Evolutionary conservation across 768 basidiomycete genomes (phyloP).

Genomic region (Phanerochaete carnosa): DNA sequence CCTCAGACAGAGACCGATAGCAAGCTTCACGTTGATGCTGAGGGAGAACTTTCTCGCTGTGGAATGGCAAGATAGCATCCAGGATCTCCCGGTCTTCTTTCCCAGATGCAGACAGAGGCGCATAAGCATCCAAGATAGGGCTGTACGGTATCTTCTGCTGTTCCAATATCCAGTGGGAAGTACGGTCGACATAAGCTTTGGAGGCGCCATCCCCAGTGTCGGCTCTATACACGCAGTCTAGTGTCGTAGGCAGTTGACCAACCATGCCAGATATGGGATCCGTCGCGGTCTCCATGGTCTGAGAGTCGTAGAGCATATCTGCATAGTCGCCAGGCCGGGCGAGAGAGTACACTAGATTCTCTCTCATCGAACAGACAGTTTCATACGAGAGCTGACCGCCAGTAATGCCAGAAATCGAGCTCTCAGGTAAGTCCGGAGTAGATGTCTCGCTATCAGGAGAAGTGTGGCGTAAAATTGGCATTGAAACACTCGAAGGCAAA

Average conservation of each 20-base stretch:
- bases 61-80: constrained; percentile 18
- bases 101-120: constrained; percentile 5
- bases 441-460: constrained; percentile 3
- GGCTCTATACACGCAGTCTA: neutral
- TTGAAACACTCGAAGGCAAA: neutral
- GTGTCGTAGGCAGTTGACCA: neutral
- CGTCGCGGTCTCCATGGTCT: neutral
- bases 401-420: neutral
- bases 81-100: constrained; percentile 9
- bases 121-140: neutral
- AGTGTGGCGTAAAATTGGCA: neutral
- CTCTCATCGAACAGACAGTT: neutral
- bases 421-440: neutral
- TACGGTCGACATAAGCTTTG: constrained; percentile 7
- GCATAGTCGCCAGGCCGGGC: neutral
- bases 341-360: neutral
- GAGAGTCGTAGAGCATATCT: neutral
- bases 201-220: neutral
- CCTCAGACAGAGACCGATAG: constrained; percentile 49
- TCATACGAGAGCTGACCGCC: neutral
- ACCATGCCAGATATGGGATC: neutral
- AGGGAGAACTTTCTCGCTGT: constrained; percentile 34
- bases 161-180: constrained; percentile 10
- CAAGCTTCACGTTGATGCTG: constrained; percentile 45
- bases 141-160: constrained; percentile 10